Conservation (phyloP, 208 protist genomes). For the Acanthamoeba royreba region DNA sequence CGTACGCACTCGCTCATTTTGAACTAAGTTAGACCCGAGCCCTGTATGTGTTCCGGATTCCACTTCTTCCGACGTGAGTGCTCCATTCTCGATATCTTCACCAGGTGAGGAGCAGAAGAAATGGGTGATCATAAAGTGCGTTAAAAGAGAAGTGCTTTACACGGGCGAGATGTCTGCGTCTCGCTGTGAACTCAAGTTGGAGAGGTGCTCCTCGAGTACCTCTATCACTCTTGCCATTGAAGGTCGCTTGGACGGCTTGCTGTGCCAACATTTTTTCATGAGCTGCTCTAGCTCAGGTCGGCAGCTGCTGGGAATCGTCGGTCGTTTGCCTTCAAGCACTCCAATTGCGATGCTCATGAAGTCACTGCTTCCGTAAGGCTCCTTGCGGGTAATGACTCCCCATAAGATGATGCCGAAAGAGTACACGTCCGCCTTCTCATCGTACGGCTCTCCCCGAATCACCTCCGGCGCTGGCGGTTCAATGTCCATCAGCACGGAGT, state of each 20-base stretch:
- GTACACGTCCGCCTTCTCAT: slow-evolving; percentile 7
- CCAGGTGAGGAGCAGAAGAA: too few relatives aligned
- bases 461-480: not conserved
- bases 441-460: not conserved
- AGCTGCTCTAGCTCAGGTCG: not conserved
- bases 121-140: too few relatives aligned
- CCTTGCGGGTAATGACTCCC: not conserved
- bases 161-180: not conserved
- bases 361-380: slow-evolving; percentile 10
- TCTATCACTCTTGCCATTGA: not conserved
- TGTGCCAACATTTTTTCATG: slow-evolving; percentile 17
- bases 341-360: slow-evolving; percentile 20
- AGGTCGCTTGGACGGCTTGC: not conserved
- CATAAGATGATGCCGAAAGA: slow-evolving; percentile 17
- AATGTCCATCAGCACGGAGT: not conserved
- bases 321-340: not conserved
- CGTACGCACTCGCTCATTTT: not conserved
- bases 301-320: not conserved
- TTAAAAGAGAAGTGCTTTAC: too few relatives aligned
- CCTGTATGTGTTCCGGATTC: too few relatives aligned
- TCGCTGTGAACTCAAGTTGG: not conserved
- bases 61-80: too few relatives aligned
- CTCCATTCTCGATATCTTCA: too few relatives aligned
- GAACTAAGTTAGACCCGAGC: too few relatives aligned
- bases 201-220: not conserved